phyloP scores from a whole-genome alignment of 345 rosid species.

The Acer campestre region DNA sequence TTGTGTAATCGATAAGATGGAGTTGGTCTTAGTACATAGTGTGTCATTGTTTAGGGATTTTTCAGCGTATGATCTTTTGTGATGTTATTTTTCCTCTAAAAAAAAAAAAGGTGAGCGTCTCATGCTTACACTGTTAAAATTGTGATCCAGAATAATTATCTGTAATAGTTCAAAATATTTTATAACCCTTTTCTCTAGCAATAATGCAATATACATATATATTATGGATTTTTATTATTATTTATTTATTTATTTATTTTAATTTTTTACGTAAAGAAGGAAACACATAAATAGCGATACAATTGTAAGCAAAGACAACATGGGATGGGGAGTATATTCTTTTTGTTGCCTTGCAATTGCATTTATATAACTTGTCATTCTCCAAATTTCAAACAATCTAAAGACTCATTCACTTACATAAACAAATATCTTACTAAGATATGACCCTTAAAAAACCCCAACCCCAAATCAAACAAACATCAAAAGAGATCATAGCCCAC shows the following conservation, averaged over 20 bases:
- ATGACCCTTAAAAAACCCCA: constrained; percentile 26
- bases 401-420: constrained; percentile 13
- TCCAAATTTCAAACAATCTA: constrained; percentile 27
- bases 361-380: constrained; percentile 22
- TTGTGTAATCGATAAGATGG: too few relatives aligned
- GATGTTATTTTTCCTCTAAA: too few relatives aligned
- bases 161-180: neutral
- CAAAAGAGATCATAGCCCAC: neutral
- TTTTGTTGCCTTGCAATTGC: constrained; percentile 32
- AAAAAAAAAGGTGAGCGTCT: too few relatives aligned
- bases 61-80: too few relatives aligned
- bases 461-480: constrained; percentile 10
- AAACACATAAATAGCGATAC: constrained; percentile 2
- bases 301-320: constrained; percentile 33
- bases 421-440: constrained; percentile 15
- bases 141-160: too few relatives aligned
- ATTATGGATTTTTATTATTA: neutral
- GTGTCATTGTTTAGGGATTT: too few relatives aligned
- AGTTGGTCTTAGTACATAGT: too few relatives aligned
- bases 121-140: too few relatives aligned
- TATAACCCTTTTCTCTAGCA: neutral
- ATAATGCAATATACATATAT: too few relatives aligned
- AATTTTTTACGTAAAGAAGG: constrained; percentile 25
- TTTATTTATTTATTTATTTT: too few relatives aligned
- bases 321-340: neutral